phyloP scores from a whole-genome alignment of 108 stramenopile genomes.

The Cyclotella cryptica region DNA sequence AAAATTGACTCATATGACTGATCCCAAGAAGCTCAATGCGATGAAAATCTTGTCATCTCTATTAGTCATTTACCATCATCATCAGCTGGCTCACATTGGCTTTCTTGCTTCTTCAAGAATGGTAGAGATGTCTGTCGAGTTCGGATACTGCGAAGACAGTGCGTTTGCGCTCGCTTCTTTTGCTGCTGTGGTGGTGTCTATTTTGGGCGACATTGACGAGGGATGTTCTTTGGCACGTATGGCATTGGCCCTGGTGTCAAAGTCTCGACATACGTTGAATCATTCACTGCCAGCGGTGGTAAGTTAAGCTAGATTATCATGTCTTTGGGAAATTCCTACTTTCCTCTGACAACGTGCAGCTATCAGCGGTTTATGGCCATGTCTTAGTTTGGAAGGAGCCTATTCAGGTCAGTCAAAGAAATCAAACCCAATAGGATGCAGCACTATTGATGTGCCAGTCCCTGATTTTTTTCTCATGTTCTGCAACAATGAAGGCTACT shows the following conservation, averaged over 20 bases:
- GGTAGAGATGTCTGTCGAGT: conserved; percentile 31
- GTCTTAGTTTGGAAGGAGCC: conserved; percentile 10
- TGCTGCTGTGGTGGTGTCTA: conserved; percentile 16
- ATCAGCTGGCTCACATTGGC: not conserved
- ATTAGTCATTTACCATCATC: conserved; percentile 7
- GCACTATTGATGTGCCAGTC: not conserved
- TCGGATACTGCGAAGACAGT: conserved; percentile 32
- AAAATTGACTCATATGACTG: conserved; percentile 20
- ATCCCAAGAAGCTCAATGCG: conserved; percentile 20
- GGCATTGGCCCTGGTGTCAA: conserved; percentile 21
- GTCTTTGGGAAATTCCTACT: not conserved
- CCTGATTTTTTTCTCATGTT: not conserved
- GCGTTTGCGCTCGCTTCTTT: conserved; percentile 19
- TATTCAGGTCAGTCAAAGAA: not conserved
- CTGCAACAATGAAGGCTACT: conserved; percentile 13
- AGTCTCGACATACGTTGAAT: conserved; percentile 5
- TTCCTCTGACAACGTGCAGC: not conserved
- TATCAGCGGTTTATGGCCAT: conserved; percentile 12
- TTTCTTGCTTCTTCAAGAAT: conserved; percentile 21
- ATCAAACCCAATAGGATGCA: not conserved
- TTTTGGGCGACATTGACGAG: conserved; percentile 27
- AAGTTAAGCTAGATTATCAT: not conserved
- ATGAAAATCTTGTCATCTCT: conserved; percentile 35
- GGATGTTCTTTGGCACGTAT: conserved; percentile 29
- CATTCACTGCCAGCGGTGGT: conserved; percentile 9